These are phyloP conservation scores for Cephaloascus fragrans DNA, from an alignment of 805 yeast genomes.

Conservation along the genomic window DNA sequence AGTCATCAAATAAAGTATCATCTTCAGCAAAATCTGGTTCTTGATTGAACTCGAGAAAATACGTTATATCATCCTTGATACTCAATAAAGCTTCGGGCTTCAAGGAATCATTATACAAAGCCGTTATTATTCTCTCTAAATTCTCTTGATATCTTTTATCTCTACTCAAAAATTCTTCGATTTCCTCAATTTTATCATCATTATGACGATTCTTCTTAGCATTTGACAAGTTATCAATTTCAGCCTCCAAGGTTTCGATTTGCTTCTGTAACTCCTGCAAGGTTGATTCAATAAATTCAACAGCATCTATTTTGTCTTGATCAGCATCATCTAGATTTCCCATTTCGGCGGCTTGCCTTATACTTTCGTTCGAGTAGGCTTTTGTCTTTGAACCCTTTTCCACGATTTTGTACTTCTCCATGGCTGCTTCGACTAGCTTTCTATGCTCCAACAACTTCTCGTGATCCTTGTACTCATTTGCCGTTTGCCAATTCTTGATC, in stretches of 20 bases:
- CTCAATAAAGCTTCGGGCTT: conserved; percentile 21
- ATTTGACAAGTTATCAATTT: conserved; percentile 24
- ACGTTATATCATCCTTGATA: conserved; percentile 28
- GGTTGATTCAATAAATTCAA: conserved; percentile 19
- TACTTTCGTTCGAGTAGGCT: conserved; percentile 32
- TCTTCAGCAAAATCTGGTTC: conserved; percentile 28
- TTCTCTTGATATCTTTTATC: conserved; percentile 28
- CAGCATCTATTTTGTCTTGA: conserved; percentile 15
- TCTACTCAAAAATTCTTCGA: conserved; percentile 17
- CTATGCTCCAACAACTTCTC: conserved; percentile 23
- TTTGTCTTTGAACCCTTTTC: conserved; percentile 32
- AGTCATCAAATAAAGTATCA: conserved; percentile 30
- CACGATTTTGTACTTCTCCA: conserved; percentile 35
- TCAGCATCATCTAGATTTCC: conserved; percentile 16
- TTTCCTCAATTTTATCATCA: conserved; percentile 31
- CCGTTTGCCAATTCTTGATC: conserved; percentile 32
- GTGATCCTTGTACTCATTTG: conserved; percentile 4
- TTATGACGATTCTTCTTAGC: conserved; percentile 29
- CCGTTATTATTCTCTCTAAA: conserved; percentile 18
- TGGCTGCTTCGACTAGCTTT: conserved; percentile 30
- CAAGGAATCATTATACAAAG: conserved; percentile 16
- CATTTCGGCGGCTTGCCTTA: conserved; percentile 24
- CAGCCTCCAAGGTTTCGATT: conserved; percentile 24
- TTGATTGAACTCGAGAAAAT: conserved; percentile 24
- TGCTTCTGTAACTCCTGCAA: conserved; percentile 22